Conservation (phyloP, 2,329 filamentous ascomycete species). For the Sordariomycetes sp. region DNA sequence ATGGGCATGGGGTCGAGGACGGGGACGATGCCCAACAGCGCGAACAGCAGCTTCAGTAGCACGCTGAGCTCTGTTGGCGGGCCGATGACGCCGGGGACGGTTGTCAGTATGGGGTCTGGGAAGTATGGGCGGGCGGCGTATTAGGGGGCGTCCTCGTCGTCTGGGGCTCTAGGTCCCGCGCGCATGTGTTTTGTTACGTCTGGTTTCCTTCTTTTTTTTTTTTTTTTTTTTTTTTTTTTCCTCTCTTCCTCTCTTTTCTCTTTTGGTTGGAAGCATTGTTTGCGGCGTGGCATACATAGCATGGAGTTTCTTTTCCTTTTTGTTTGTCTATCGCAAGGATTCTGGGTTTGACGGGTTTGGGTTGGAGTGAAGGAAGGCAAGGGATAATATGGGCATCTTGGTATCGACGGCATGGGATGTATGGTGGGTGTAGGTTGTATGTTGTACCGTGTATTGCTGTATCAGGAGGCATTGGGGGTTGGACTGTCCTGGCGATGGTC, state of each 20-base stretch:
- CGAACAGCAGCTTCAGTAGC: background rate
- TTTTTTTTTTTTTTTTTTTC: conserved; percentile 6
- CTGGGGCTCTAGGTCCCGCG: background rate
- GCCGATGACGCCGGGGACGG: conserved; percentile 6
- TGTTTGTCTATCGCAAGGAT: background rate
- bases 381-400: background rate
- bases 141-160: conserved; percentile 11
- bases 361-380: background rate
- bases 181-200: background rate
- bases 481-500: background rate
- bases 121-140: conserved; percentile 24
- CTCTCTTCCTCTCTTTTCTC: conserved; percentile 5
- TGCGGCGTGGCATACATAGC: conserved; percentile 12
- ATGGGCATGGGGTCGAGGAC: conserved; percentile 18
- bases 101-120: conserved; percentile 8
- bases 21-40: conserved; percentile 24
- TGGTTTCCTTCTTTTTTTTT: conserved; percentile 2
- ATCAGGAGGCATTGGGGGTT: background rate
- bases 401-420: background rate
- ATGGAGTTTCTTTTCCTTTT: conserved; percentile 4
- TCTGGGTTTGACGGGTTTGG: background rate
- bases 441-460: background rate
- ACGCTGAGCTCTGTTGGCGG: conserved; percentile 2
- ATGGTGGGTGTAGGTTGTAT: background rate
- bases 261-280: conserved; percentile 2